Conservation (phyloP, 768 basidiomycete genomes). For the Gloeostereum incarnatum region DNA sequence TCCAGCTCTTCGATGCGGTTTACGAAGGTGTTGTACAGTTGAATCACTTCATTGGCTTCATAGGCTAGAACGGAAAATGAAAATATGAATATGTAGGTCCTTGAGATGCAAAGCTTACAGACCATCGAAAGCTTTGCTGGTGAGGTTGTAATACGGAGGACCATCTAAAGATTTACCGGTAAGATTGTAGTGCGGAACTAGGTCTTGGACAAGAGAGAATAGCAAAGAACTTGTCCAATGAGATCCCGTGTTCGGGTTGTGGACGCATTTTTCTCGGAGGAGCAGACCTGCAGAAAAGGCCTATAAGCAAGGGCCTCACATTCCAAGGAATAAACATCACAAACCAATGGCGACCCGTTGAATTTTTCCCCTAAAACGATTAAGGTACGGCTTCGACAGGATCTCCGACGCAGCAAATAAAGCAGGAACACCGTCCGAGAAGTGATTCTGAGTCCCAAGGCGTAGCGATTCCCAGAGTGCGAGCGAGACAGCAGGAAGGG, state of each 20-base stretch:
- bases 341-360: conserved; percentile 54
- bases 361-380: conserved; percentile 25
- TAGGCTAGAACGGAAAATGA: conserved; percentile 22
- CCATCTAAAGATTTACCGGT: too few species aligned
- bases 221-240: conserved; percentile 67
- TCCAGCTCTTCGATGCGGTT: conserved; percentile 50
- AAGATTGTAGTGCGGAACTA: conserved; percentile 46
- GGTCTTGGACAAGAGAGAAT: conserved; percentile 69
- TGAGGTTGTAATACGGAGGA: too few species aligned
- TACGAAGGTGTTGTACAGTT: conserved; percentile 59
- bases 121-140: too few species aligned
- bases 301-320: conserved; percentile 1
- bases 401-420: conserved; percentile 49
- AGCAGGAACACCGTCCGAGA: conserved; percentile 63
- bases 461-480: conserved; percentile 82
- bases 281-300: conserved; percentile 40
- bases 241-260: conserved; percentile 50
- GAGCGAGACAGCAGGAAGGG: conserved; percentile 48
- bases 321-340: conserved; percentile 12
- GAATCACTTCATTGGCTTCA: conserved; percentile 37
- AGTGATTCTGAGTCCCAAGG: conserved; percentile 69
- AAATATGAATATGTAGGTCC: conserved; percentile 7
- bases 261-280: conserved; percentile 57
- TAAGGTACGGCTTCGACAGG: conserved; percentile 25
- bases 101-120: too few species aligned